Conservation (phyloP, 129 eudicot genomes). For the Oenanthe sinensis region DNA sequence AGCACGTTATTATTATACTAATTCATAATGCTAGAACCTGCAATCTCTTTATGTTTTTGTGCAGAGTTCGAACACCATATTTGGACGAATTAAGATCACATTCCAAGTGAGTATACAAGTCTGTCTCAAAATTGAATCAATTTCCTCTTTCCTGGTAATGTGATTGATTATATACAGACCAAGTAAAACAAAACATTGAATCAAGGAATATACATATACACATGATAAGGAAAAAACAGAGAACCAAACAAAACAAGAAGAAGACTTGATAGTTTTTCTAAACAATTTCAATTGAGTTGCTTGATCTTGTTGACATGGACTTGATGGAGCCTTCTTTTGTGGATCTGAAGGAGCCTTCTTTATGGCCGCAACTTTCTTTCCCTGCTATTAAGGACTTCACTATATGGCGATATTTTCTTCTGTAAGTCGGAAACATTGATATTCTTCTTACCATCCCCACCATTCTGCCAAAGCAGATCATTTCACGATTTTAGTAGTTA, state of each 20-base stretch:
- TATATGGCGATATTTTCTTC: slow-evolving; percentile 61
- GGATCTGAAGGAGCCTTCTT: slow-evolving; percentile 39
- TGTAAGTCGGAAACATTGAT: slow-evolving; percentile 81
- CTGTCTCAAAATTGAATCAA: not conserved
- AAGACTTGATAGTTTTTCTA: slow-evolving; percentile 7
- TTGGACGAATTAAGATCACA: not conserved
- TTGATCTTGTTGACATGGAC: slow-evolving; percentile 51
- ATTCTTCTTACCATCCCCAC: slow-evolving; percentile 62
- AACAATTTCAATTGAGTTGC: slow-evolving; percentile 46
- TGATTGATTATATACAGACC: slow-evolving; percentile 6
- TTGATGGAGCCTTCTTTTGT: slow-evolving; percentile 29
- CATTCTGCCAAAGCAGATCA: slow-evolving; percentile 47
- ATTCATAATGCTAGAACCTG: not conserved
- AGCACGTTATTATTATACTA: too few relatives aligned
- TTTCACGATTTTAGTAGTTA: not conserved
- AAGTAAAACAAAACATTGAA: not conserved
- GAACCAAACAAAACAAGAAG: not conserved
- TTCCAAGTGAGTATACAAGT: not conserved
- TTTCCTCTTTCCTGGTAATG: not conserved
- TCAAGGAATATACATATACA: not conserved
- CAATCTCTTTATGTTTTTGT: not conserved
- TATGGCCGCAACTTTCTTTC: slow-evolving; percentile 30
- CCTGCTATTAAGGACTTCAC: slow-evolving; percentile 55
- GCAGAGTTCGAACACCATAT: not conserved
- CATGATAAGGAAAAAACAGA: not conserved